Base-by-base conservation (phyloP, 1,139 yeast genomes). In the Taphrina betulina region DNA sequence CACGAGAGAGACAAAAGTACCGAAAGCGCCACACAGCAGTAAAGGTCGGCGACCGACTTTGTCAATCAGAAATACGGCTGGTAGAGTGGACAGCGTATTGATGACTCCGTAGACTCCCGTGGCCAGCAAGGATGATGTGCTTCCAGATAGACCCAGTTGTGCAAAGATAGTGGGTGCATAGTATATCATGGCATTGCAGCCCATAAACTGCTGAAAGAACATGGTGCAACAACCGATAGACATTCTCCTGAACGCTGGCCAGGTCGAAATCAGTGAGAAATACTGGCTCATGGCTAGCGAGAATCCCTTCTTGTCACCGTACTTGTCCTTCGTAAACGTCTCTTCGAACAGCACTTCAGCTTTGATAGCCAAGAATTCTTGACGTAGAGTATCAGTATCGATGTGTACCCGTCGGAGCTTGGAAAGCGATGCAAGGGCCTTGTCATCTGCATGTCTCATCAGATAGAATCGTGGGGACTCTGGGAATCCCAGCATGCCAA, bases 381-480 rank as follows among this genome's bases (percentile, higher is more conserved):
- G 55, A 20, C 64, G 62, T 34, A 67, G 64, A 36, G 62, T 60
- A 17, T 63, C 65, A 35, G 58, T 57, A 19, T 48, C 48, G 17
- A 54, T 57, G 4, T 67, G 66, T 28, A 63, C 59, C 14, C 59
- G 59, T 43, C 72, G 63, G 17, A 69, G 64, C 51, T 61, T 63
- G 31, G 64, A 51, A 26, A 69, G 62, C 10, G 63, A 61, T 4
- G 52, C 46, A 53, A 66, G 63, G 16, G 69, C 68, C 44, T 68
- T 66, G 20, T 63, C 64, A 16, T 63, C 65, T 10, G 62, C 62
- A 34, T 66, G 67, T 77, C 22, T 69, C 76, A 60, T 74, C 58
- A 82, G 77, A 65, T 67, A 79, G 72, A 75, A 83, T 71, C 88
- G 77, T 60, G 89, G 89, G 20, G 87, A 80, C 66, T 81, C 87